Base-by-base conservation (phyloP, 192 early-diverging fungal genomes). In the Powellomyces hirtus region DNA sequence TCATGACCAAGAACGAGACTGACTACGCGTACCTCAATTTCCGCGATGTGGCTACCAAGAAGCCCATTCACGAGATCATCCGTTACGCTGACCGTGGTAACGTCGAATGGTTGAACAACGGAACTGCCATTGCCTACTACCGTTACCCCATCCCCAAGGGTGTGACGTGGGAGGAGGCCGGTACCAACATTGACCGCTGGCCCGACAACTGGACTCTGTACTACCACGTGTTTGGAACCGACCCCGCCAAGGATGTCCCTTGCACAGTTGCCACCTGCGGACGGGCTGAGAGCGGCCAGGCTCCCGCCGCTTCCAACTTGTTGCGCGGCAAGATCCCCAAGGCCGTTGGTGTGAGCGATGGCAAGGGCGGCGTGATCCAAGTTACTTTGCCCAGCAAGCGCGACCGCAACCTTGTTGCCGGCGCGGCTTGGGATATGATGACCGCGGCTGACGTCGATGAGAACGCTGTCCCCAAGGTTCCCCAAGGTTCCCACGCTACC, bases 1-100 rank as follows among this genome's bases (percentile, higher is more conserved):
- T 35, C 4, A 30, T 68, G 29, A 73, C 71, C 37, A 69, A 68
- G 31, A 69, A 73, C 33, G 71, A 68, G 38, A 69, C 65, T 16
- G 71, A 73, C 37, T 68, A 68, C 35, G 62, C 63, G n/a, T 67
- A 30, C 13, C 20, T 68, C 26, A 38, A 14, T 14, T 56, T 73
- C 29, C 34, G 22, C 3, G 64, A 68, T 35, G 71, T 59, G 3
- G 29, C 55, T 20, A 68, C 40, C 7, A 50, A n/a, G 29, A 45
- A 30, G 49, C 66, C 55, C 20, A 56, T 73, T 42, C 53, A 69
- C 46, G 36, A 35, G 5, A 13, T 13, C 2, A 38, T 65, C 34
- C 45, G 20, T 51, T 67, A 27, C 24, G 65, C 38, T 27, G 27
- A n/a, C 22, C 65, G 65, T 38, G 37, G 18, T 20, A 38, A 7